Conservation (phyloP, 2,329 filamentous ascomycete species). For the Xylariales sp. region DNA sequence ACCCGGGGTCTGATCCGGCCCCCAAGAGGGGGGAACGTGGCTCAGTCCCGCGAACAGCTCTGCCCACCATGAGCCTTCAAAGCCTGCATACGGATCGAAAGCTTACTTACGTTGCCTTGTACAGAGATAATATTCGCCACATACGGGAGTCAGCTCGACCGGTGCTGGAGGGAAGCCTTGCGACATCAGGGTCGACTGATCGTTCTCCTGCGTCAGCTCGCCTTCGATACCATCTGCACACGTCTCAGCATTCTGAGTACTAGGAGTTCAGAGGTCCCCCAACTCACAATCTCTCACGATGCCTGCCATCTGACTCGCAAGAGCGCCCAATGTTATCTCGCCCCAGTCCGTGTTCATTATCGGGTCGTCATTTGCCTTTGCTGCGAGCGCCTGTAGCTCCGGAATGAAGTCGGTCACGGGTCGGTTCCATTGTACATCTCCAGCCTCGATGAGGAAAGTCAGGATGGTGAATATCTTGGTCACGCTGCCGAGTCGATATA, state of each 20-base stretch:
- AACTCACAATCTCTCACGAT: conserved; percentile 6
- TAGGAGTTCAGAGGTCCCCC: not conserved
- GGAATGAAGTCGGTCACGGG: conserved; percentile 25
- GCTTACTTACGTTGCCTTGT: conserved; percentile 18
- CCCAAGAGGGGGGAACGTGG: conserved; percentile 21
- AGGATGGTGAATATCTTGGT: conserved; percentile 29
- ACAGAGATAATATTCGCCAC: conserved; percentile 19
- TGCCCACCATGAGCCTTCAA: too few relatives aligned
- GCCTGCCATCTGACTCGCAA: conserved; percentile 6
- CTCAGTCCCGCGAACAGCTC: conserved; percentile 20
- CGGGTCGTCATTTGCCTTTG: not conserved
- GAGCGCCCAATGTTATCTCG: conserved; percentile 4
- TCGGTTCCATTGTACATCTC: conserved; percentile 23
- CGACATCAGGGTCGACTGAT: conserved; percentile 17
- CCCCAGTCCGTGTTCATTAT: conserved; percentile 5
- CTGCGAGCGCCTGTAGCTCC: conserved; percentile 18
- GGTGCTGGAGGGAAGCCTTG: conserved; percentile 23
- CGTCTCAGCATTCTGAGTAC: not conserved
- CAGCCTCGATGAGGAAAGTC: conserved; percentile 24
- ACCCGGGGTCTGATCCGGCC: conserved; percentile 18
- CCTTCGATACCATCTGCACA: conserved; percentile 19
- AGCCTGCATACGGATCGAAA: too few relatives aligned
- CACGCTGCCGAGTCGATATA: conserved; percentile 26
- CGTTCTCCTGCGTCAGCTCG: conserved; percentile 23
- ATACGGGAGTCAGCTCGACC: conserved; percentile 14